A percentile compares a stretch with the other conserved stretches of the same genome.
Conservation (phyloP, 441 rosid genomes). For the Populus hybrid region DNA sequence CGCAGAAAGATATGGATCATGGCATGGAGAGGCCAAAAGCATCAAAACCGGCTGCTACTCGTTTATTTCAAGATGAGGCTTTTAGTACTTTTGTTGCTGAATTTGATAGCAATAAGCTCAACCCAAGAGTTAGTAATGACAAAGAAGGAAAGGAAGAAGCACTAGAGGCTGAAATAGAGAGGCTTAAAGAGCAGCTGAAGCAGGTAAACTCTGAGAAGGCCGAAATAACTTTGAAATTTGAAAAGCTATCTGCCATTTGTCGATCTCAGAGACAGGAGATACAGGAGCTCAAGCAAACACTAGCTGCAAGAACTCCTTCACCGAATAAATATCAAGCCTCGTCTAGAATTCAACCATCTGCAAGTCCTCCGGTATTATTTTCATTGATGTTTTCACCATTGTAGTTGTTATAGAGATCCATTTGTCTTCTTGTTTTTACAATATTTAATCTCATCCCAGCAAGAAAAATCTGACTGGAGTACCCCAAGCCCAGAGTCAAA, state of each 20-base stretch:
- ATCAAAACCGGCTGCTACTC: conserved; percentile 32
- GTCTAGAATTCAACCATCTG: conserved; percentile 36
- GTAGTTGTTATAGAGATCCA: not conserved
- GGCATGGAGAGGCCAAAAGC: conserved; percentile 40
- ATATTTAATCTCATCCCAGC: conserved; percentile 27
- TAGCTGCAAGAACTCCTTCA: conserved; percentile 59
- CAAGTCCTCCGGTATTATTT: conserved; percentile 43
- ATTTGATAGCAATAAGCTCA: conserved; percentile 67
- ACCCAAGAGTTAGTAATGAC: conserved; percentile 28
- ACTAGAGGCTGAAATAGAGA: conserved; percentile 62
- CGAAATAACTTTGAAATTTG: conserved; percentile 76
- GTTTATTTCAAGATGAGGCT: conserved; percentile 48
- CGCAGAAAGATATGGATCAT: conserved; percentile 33
- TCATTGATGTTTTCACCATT: not conserved
- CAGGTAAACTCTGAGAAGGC: conserved; percentile 66
- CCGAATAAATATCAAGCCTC: conserved; percentile 51
- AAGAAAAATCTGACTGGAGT: conserved; percentile 49
- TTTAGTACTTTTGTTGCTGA: conserved; percentile 82
- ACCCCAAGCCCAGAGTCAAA: conserved; percentile 45
- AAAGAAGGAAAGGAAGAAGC: conserved; percentile 49
- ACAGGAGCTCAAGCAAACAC: conserved; percentile 87
- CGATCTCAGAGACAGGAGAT: conserved; percentile 96
- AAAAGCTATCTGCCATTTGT: conserved; percentile 90
- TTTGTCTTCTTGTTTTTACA: conserved; percentile 8
- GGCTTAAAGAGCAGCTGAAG: conserved; percentile 73